These are phyloP conservation scores for Ogataea saltuana DNA, from an alignment of 805 yeast species.

Conservation along the genomic window DNA sequence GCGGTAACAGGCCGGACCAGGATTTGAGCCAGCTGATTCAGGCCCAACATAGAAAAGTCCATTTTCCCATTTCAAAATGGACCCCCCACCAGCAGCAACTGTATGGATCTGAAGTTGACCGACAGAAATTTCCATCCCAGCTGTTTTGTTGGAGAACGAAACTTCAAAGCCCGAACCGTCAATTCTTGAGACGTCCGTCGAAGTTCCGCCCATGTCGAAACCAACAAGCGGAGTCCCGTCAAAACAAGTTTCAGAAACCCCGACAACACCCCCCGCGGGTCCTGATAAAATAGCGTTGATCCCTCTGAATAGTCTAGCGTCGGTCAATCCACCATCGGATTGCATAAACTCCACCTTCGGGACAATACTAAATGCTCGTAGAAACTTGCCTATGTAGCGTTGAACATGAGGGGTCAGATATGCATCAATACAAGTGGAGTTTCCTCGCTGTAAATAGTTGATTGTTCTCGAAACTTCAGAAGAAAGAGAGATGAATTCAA, in stretches of 20 bases:
- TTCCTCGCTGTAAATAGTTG: conserved; percentile 40
- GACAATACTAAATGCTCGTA: conserved; percentile 35
- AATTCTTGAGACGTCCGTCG: conserved; percentile 78
- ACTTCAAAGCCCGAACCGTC: conserved; percentile 72
- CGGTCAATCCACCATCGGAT: conserved; percentile 84
- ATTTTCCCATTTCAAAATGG: conserved; percentile 63
- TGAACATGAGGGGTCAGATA: conserved; percentile 44
- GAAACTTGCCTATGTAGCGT: conserved; percentile 39
- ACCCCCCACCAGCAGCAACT: conserved; percentile 86
- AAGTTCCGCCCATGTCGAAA: conserved; percentile 89
- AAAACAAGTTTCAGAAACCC: conserved; percentile 79
- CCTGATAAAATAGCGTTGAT: conserved; percentile 86
- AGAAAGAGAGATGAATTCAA: conserved; percentile 34
- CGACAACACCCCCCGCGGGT: conserved; percentile 99
- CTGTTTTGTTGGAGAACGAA: conserved; percentile 75
- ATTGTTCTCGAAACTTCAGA: conserved; percentile 39
- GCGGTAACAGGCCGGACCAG: conserved; percentile 86
- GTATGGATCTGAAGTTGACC: conserved; percentile 82
- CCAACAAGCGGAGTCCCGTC: conserved; percentile 68
- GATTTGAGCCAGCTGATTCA: conserved; percentile 83
- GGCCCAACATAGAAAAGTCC: conserved; percentile 86
- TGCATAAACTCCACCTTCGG: conserved; percentile 54
- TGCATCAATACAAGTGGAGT: conserved; percentile 44
- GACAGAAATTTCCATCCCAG: conserved; percentile 79
- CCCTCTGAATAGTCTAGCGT: conserved; percentile 79